Evolutionary conservation across 1,284 basidiomycete species (phyloP).

Genomic region (Leccinum pachyderme): DNA sequence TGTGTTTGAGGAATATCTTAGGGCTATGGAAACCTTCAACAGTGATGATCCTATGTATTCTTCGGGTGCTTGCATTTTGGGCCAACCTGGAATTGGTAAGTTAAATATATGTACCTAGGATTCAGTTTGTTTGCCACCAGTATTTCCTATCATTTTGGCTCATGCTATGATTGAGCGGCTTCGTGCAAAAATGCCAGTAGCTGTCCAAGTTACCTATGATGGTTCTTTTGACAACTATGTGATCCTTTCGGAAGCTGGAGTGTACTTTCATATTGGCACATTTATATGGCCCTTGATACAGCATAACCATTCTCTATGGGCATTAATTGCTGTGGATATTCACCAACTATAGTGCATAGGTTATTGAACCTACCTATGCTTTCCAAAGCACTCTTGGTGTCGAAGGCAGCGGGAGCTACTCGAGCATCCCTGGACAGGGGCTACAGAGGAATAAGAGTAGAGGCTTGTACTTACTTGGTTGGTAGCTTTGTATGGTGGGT

Average conservation of each 20-base stretch:
- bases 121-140: not conserved
- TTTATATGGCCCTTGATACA: not conserved
- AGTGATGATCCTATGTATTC: not conserved
- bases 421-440: no score
- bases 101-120: not conserved
- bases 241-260: not conserved
- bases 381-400: not conserved
- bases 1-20: not conserved
- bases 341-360: not conserved
- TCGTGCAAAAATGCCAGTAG: not conserved
- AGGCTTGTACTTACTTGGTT: no score
- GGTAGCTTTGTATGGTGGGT: no score
- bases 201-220: not conserved
- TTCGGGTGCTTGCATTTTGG: not conserved
- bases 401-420: no score
- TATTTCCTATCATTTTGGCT: not conserved
- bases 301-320: not conserved
- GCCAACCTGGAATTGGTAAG: not conserved
- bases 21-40: not conserved
- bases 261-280: not conserved
- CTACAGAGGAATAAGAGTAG: no score
- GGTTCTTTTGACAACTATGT: not conserved
- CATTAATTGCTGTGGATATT: not conserved
- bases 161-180: not conserved
- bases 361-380: not conserved